These are phyloP conservation scores for Macroventuria anomochaeta DNA, from an alignment of 2,329 filamentous ascomycete species.

Conservation along the genomic window DNA sequence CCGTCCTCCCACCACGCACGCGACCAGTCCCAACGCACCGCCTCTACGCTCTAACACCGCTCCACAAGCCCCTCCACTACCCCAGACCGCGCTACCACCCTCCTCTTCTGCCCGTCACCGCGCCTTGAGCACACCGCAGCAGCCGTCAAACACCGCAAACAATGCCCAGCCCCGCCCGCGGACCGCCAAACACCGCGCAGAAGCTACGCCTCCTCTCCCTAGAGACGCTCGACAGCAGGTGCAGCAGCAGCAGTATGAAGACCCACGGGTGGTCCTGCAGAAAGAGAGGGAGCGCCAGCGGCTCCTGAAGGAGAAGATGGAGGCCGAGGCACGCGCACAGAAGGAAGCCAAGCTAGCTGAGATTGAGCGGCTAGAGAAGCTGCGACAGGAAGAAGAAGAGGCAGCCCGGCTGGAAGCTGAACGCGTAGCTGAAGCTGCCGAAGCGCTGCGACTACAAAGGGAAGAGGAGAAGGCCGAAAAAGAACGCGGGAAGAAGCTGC, in stretches of 20 bases:
- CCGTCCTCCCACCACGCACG: constrained; percentile 38
- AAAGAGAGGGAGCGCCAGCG: constrained; percentile 42
- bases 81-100: constrained; percentile 17
- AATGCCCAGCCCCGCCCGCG: constrained; percentile 37
- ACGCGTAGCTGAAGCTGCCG: constrained; percentile 38
- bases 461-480: constrained; percentile 42
- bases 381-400: constrained; percentile 39
- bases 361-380: constrained; percentile 34
- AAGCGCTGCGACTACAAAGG: constrained; percentile 35
- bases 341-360: constrained; percentile 41
- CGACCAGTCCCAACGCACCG: constrained; percentile 32
- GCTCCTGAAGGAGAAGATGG: constrained; percentile 38
- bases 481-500: constrained; percentile 42
- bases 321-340: constrained; percentile 42
- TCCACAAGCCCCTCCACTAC: constrained; percentile 24
- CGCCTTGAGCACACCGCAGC: constrained; percentile 38
- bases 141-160: constrained; percentile 25
- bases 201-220: constrained; percentile 27
- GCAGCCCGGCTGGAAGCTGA: constrained; percentile 36
- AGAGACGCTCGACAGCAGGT: constrained; percentile 27
- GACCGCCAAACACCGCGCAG: constrained; percentile 30
- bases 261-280: constrained; percentile 42
- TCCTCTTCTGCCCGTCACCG: constrained; percentile 33
- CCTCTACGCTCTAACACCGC: constrained; percentile 34
- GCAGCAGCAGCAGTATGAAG: constrained; percentile 37